Percentiles rank a stretch among this genome's conserved stretches.
Evolutionary conservation across 495 filamentous ascomycete genomes (phyloP).

Genomic region (Cladorrhinum samala): DNA sequence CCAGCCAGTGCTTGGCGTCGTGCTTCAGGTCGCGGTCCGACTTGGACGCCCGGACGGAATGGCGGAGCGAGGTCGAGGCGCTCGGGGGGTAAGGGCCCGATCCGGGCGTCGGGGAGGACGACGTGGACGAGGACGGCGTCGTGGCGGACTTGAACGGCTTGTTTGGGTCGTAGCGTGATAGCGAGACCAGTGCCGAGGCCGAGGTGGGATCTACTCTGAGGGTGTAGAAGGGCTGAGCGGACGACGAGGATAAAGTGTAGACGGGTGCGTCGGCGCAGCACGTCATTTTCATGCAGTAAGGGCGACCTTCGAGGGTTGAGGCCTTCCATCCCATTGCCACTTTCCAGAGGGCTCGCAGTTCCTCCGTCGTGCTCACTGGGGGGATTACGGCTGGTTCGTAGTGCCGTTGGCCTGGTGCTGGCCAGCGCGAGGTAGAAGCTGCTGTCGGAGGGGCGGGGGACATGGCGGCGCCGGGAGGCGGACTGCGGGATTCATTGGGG

Average conservation of each 20-base stretch:
- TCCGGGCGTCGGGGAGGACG: constrained; percentile 28
- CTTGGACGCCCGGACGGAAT: constrained; percentile 3
- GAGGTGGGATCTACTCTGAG: constrained; percentile 50
- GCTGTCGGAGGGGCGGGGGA: not conserved
- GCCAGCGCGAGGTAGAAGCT: constrained; percentile 19
- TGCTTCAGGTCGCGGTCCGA: constrained; percentile 7
- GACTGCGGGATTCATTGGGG: constrained; percentile 17
- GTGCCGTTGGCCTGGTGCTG: constrained; percentile 21
- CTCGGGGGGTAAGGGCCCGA: constrained; percentile 27
- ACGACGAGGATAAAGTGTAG: constrained; percentile 45
- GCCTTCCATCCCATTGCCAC: constrained; percentile 51
- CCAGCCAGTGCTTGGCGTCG: constrained; percentile 34
- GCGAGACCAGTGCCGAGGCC: constrained; percentile 46
- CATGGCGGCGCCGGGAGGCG: constrained; percentile 3
- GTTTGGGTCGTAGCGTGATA: constrained; percentile 49
- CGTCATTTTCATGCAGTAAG: constrained; percentile 45
- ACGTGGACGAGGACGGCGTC: constrained; percentile 13
- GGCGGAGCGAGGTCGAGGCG: constrained; percentile 18
- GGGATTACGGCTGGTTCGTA: constrained; percentile 42
- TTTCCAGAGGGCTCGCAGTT: constrained; percentile 50
- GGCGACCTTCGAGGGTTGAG: constrained; percentile 41
- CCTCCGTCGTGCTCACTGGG: constrained; percentile 42
- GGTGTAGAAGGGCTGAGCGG: constrained; percentile 46
- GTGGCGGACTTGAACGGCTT: constrained; percentile 39
- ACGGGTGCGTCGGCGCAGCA: constrained; percentile 43